Base-by-base conservation (phyloP, 2,329 filamentous ascomycete genomes). In the Fusarium concolor region DNA sequence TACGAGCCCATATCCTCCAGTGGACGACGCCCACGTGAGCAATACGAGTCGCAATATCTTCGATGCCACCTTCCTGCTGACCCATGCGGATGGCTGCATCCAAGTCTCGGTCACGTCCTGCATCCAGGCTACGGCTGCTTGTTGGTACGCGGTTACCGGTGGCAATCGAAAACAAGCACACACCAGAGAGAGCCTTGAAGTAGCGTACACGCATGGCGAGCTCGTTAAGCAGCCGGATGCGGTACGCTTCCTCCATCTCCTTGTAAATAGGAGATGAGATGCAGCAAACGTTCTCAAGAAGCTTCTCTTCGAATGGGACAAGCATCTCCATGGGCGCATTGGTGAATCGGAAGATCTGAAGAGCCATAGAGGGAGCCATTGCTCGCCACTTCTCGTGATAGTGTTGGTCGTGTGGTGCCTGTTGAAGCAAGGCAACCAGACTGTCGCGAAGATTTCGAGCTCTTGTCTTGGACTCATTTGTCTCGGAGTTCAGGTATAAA, bases 1-100 rank as follows among this genome's bases (percentile, higher is more conserved):
- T 82, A 3, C 88, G 87, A 2, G 87, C 87, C 93, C 94, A 98
- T 5, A 97, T 91, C 47, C 92, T 87, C 94, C 94, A 97, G 79
- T 97, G 94, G 24, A 98, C 81, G 8, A 96, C 85, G 15, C 92
- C 89, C 43, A 97, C 88, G 75, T 97, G 95, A 8, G 93, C 90
- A 50, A 97, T 84, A 44, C 92, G 89, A 43, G 89, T 90, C 2
- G 92, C 89, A 77, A 97, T 87, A 60, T 93, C 90, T 42, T 85
- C 84, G 37, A 92, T 74, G 33, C 84, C 83, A 42, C 81, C 82
- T 47, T 88, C 85, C 49, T 87, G 85, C 42, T 84, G 81, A 10
- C 78, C 77, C 55, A 84, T 82, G 11, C 80, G 80, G 61, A 72
- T 72, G 6, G 73, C 71, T 20, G 72, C 74, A 57, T 82, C 78